A percentile compares a stretch with the other conserved stretches of the same genome.
These are phyloP conservation scores for Psidium friedrichsthalianum DNA, from an alignment of 345 rosid genomes.

Conservation along the genomic window DNA sequence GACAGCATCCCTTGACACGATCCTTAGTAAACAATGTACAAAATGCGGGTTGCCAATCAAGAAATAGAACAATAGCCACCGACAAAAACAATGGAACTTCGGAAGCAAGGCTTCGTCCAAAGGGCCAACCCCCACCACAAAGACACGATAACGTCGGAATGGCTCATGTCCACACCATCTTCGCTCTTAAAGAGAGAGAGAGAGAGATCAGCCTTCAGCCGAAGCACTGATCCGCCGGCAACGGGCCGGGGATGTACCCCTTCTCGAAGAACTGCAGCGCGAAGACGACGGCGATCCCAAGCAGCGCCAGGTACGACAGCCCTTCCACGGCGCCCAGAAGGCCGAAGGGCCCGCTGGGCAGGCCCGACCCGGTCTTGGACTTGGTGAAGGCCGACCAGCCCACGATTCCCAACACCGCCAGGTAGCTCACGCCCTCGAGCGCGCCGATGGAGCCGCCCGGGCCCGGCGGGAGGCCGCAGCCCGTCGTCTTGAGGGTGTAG, in stretches of 20 bases:
- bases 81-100: background rate
- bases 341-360: conserved; percentile 74
- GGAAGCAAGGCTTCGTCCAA: fast-evolving
- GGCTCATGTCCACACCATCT: background rate
- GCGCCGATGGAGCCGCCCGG: conserved; percentile 82
- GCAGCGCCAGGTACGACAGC: conserved; percentile 49
- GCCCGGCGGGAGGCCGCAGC: conserved; percentile 73
- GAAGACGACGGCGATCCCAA: conserved; percentile 61
- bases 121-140: background rate
- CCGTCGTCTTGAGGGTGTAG: conserved; percentile 77
- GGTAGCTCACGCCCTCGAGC: conserved; percentile 82
- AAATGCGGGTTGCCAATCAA: no score
- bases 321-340: conserved; percentile 81
- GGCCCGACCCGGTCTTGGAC: conserved; percentile 74
- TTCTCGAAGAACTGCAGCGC: conserved; percentile 54
- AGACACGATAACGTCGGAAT: background rate
- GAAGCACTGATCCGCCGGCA: conserved; percentile 79
- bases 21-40: background rate
- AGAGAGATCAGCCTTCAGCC: conserved; percentile 9
- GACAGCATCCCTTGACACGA: no score
- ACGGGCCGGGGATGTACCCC: conserved; percentile 74
- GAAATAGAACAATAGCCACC: no score
- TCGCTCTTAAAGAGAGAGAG: background rate
- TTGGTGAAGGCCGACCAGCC: conserved; percentile 81
- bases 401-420: conserved; percentile 53